Percentiles rank a stretch among this genome's conserved stretches.
These are phyloP conservation scores for Aurantiochytrium sp. DNA, from an alignment of 108 stramenopile genomes.

Conservation along the genomic window DNA sequence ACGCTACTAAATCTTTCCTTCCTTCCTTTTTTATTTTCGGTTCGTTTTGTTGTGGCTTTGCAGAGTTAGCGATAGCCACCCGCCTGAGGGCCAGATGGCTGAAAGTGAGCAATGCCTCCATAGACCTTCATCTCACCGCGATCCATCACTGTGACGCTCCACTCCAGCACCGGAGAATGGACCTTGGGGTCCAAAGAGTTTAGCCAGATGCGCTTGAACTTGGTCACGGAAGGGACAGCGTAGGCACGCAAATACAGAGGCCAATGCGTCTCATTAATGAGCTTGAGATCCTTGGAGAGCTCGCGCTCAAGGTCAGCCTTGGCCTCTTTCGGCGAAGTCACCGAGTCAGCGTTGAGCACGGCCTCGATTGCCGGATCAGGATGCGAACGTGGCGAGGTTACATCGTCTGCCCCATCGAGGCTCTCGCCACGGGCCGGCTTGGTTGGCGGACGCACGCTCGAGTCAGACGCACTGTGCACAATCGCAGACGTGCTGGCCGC, in stretches of 20 bases:
- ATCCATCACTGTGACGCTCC: slow-evolving; percentile 14
- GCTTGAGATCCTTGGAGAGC: background rate
- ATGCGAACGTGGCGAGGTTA: background rate
- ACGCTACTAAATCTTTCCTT: too few relatives aligned
- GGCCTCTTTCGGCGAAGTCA: background rate
- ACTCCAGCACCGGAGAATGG: background rate
- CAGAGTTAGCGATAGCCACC: background rate
- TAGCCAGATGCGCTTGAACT: background rate
- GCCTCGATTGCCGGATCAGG: background rate
- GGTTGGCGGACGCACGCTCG: background rate
- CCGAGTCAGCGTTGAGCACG: background rate
- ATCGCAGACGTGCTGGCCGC: background rate
- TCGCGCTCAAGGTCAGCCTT: too few relatives aligned
- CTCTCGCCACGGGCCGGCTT: background rate
- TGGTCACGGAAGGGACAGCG: background rate
- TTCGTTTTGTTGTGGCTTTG: too few relatives aligned
- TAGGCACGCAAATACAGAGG: background rate
- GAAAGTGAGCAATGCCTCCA: slow-evolving; percentile 13
- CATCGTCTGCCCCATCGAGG: background rate
- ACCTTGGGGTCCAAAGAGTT: background rate
- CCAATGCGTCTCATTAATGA: background rate
- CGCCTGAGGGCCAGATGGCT: background rate
- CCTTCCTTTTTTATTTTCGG: too few relatives aligned
- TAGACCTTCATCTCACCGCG: background rate
- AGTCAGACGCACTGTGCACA: background rate